These are phyloP conservation scores for Botrytis aclada DNA, from an alignment of 2,329 filamentous ascomycete species.

Conservation along the genomic window DNA sequence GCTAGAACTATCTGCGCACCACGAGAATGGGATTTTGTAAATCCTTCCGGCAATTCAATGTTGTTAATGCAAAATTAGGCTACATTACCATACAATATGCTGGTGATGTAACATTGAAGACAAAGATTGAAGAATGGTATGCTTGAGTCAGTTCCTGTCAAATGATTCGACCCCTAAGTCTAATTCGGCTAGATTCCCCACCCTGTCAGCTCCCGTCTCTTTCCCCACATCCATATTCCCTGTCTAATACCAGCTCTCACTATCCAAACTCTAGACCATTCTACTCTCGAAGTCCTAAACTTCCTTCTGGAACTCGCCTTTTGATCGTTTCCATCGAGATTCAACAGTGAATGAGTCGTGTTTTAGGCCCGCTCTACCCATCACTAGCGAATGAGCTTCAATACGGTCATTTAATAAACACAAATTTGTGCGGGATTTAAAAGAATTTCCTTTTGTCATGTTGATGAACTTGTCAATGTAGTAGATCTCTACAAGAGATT, in stretches of 20 bases:
- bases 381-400: background rate
- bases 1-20: background rate
- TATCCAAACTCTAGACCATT: background rate
- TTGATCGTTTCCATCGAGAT: background rate
- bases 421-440: background rate
- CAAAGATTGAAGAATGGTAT: background rate
- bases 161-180: background rate
- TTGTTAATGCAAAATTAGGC: background rate
- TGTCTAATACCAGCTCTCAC: background rate
- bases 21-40: background rate
- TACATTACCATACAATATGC: background rate
- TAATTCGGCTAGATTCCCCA: background rate
- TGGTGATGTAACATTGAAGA: background rate
- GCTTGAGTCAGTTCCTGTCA: background rate
- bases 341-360: background rate
- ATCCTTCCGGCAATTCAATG: background rate
- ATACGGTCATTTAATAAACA: background rate
- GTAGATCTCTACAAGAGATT: too few species aligned
- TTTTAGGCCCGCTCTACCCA: background rate
- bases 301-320: background rate
- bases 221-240: background rate
- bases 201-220: background rate
- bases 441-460: accelerated
- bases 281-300: background rate
- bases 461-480: background rate